Evolutionary conservation across 352 stramenopile genomes (phyloP), one percentile per base, ranked within the genome.

Genomic region (Globisporangium spiculum): DNA sequence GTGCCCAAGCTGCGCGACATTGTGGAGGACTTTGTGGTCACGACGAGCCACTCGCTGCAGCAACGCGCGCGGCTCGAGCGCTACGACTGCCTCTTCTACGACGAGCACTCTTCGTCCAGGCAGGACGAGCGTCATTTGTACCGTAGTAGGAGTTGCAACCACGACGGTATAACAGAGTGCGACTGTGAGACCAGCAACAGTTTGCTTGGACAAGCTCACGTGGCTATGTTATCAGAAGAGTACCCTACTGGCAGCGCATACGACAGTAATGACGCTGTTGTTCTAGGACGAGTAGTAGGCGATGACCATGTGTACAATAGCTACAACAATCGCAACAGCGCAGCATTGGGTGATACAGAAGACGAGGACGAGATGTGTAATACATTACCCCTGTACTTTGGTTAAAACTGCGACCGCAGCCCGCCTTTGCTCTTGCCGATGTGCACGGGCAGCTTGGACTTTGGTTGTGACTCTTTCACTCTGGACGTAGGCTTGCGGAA

Each of bases 391-490:
- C n/a, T 71, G 36, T 44, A 66, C 27, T 65, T 26, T 70, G 59
- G 44, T 26, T 60, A 67, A 38, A 94, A 94, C 62, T 94, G 86
- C 18, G 84, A 92, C 24, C 84, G 84, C 8, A 94, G 50, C 0
- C 86, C 86, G 26, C 86, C 86, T 78, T 92, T 94, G 73, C 80
- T 92, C 67, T 94, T 94, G 54, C 86, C 86, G 69, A 92, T 90
- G 55, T 92, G 83, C 26, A 94, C 83, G 0, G 86, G 86, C n/a
- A 92, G 67, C 41, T 81, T 83, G 1, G 78, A 46, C 44, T 79
- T 89, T 46, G 65, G 24, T 7, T 26, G 27, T 16, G 34, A 8
- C 16, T 80, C 60, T 34, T 68, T 72, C 55, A 77, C 66, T 26
- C 46, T 75, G n/a, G 52, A 60, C 5, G 69, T 68, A 6, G 86